phyloP scores from a whole-genome alignment of 345 rosid species.

The Fremontodendron californicum region DNA sequence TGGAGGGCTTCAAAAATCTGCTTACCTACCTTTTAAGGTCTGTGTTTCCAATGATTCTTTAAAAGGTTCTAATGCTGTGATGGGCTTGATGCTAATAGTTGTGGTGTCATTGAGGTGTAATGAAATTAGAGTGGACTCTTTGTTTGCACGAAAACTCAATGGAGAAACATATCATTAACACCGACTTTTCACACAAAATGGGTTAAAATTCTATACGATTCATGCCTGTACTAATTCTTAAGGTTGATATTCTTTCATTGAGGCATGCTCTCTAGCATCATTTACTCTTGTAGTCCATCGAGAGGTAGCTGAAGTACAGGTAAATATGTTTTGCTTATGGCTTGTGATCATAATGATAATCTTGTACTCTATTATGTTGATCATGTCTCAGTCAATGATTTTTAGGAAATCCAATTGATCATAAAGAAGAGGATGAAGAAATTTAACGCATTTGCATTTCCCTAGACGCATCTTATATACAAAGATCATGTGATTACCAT shows the following conservation, averaged over 20 bases:
- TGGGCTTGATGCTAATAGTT: conserved; percentile 6
- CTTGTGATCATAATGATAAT: not conserved
- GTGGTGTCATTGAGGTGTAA: not conserved
- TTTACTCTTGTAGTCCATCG: not conserved
- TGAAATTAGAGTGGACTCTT: not conserved
- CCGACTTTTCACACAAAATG: not conserved
- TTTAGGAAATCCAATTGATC: not conserved
- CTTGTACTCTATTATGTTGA: not conserved
- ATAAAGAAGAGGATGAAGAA: not conserved
- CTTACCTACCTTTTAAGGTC: conserved; percentile 95
- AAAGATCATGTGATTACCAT: not conserved
- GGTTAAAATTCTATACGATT: not conserved
- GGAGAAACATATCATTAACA: not conserved
- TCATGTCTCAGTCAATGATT: not conserved
- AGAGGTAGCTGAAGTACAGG: not conserved
- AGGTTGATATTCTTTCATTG: conserved; percentile 3
- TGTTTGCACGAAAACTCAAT: not conserved
- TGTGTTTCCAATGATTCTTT: conserved; percentile 18
- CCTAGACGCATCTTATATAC: not conserved
- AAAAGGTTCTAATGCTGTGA: conserved; percentile 1
- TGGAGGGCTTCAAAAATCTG: conserved; percentile 84
- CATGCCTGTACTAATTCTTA: not conserved
- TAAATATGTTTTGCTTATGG: not conserved
- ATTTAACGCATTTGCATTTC: not conserved
- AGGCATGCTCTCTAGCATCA: not conserved